A percentile compares a stretch with the other conserved stretches of the same genome.
These are phyloP conservation scores for Aspergillus carbonarius DNA, from an alignment of 2,329 filamentous ascomycete species.

Conservation along the genomic window DNA sequence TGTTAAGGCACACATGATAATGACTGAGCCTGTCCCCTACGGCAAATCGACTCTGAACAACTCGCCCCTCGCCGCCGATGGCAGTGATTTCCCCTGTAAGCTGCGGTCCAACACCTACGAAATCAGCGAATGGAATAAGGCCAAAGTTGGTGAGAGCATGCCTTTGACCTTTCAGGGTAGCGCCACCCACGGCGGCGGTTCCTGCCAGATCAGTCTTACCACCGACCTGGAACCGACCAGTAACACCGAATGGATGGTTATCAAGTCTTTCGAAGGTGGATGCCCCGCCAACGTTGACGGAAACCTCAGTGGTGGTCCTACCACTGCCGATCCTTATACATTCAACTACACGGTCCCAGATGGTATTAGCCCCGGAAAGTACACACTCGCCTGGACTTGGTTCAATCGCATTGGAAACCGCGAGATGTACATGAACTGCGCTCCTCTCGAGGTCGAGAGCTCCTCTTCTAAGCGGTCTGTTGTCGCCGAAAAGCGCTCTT, in stretches of 20 bases:
- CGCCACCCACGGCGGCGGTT: constrained; percentile 86
- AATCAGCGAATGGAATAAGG: constrained; percentile 55
- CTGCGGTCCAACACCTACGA: constrained; percentile 44
- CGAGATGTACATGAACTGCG: constrained; percentile 98
- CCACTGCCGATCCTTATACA: constrained; percentile 49
- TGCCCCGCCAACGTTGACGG: constrained; percentile 67
- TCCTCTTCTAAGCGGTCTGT: constrained; percentile 46
- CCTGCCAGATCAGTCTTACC: constrained; percentile 84
- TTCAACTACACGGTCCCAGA: constrained; percentile 72
- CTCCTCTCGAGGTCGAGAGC: constrained; percentile 65
- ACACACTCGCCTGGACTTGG: constrained; percentile 90
- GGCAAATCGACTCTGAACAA: constrained; percentile 54
- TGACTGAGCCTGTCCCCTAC: constrained; percentile 68
- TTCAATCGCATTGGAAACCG: constrained; percentile 89
- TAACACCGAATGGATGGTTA: constrained; percentile 76
- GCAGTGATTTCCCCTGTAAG: constrained; percentile 83
- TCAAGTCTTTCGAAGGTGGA: constrained; percentile 82
- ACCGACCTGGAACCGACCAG: constrained; percentile 69
- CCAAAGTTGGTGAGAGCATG: constrained; percentile 63
- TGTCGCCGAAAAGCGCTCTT: constrained; percentile 53
- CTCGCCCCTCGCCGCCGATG: constrained; percentile 60
- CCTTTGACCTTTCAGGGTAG: constrained; percentile 65
- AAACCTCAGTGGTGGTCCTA: constrained; percentile 57
- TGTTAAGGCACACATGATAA: constrained; percentile 72
- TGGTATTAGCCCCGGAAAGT: constrained; percentile 71